Conservation (phyloP, 2,329 filamentous ascomycete species). For the Diaporthe ampelina region DNA sequence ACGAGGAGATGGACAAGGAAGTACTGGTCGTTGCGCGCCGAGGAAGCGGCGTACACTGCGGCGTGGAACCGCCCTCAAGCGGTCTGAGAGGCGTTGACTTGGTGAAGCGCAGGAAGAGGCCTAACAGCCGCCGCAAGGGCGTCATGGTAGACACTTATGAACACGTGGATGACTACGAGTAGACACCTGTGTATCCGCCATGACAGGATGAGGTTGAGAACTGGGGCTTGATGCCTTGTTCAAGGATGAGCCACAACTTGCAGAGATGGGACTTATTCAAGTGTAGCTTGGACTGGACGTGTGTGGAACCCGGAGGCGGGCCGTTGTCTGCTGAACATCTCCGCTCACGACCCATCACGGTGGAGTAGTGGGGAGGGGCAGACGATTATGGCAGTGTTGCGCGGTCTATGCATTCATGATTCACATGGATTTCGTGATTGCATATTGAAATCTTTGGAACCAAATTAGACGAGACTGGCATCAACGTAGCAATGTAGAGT, state of each 20-base stretch:
- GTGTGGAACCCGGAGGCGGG: too few relatives aligned
- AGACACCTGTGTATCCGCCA: background rate
- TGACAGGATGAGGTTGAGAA: too few relatives aligned
- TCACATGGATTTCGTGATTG: too few relatives aligned
- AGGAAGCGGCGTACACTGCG: background rate
- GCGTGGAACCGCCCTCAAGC: background rate
- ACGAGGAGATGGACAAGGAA: background rate
- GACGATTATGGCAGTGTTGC: too few relatives aligned
- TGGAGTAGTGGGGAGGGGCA: too few relatives aligned
- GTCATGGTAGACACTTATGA: background rate
- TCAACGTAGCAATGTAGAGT: too few relatives aligned
- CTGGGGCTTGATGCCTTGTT: background rate
- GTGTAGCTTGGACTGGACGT: background rate
- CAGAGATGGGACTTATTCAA: background rate
- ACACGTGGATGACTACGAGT: background rate
- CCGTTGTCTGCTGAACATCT: too few relatives aligned
- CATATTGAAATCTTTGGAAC: too few relatives aligned
- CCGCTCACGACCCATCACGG: too few relatives aligned
- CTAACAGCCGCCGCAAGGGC: too few relatives aligned
- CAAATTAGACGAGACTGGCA: too few relatives aligned
- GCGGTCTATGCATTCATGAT: too few relatives aligned
- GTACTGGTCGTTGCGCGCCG: background rate
- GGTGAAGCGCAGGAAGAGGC: background rate
- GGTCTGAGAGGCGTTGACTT: background rate
- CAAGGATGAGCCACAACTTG: background rate